phyloP scores from a whole-genome alignment of 331 rosid species.

The Erythrophleum ivorense region DNA sequence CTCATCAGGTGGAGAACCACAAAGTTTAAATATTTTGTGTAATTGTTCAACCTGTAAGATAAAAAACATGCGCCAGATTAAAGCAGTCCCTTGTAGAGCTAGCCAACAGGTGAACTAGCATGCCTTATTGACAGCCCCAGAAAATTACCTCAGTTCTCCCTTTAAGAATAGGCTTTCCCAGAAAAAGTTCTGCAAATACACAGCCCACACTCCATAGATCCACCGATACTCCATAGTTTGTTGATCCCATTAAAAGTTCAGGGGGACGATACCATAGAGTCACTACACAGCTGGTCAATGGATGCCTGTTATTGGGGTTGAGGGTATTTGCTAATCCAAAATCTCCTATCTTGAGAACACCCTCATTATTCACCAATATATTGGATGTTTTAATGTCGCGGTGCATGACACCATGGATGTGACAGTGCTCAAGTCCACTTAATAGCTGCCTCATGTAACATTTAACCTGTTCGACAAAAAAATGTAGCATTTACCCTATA shows the following conservation, averaged over 20 bases:
- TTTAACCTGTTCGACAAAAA: constrained; percentile 63
- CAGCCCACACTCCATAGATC: constrained; percentile 99
- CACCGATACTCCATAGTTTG: constrained; percentile 78
- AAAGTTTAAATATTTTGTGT: constrained; percentile 93
- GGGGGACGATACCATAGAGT: constrained; percentile 99
- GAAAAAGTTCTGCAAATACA: constrained; percentile 85
- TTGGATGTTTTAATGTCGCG: constrained; percentile 91
- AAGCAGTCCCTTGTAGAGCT: constrained; percentile 25
- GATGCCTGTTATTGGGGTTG: constrained; percentile 59
- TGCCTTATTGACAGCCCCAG: constrained; percentile 6
- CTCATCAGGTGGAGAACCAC: constrained; percentile 93
- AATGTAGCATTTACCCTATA: constrained; percentile 56
- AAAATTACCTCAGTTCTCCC: constrained; percentile 90
- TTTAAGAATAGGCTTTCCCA: constrained; percentile 85
- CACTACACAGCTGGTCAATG: constrained; percentile 92
- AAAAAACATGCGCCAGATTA: constrained; percentile 28
- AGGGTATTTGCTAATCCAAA: constrained; percentile 90
- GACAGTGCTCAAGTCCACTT: constrained; percentile 94
- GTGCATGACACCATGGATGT: constrained; percentile 85
- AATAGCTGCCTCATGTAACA: constrained; percentile 95
- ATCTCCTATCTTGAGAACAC: constrained; percentile 86
- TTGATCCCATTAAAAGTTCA: constrained; percentile 94
- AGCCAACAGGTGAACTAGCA: constrained; percentile 28
- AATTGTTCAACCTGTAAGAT: constrained; percentile 84
- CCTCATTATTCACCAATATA: constrained; percentile 86